Evolutionary conservation across 768 basidiomycete species (phyloP).

Genomic region (Leccinum subgranulosum): DNA sequence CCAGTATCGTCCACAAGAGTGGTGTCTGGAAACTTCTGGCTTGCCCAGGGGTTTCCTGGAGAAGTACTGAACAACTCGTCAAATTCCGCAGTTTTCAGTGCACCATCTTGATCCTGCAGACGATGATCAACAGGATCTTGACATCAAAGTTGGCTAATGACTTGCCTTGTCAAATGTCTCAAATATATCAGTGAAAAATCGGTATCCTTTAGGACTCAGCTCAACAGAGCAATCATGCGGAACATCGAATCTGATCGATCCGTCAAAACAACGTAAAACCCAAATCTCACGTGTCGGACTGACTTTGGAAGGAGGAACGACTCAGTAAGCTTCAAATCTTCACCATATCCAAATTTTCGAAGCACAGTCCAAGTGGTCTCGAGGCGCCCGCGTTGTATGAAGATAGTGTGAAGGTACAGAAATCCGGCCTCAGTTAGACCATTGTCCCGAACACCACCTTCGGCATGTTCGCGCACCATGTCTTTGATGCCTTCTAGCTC

Average conservation of each 20-base stretch:
- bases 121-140: not conserved
- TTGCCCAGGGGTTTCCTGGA: slow-evolving; percentile 95
- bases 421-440: slow-evolving; percentile 93
- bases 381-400: slow-evolving; percentile 91
- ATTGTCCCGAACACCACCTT: slow-evolving; percentile 67
- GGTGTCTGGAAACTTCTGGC: slow-evolving; percentile 88
- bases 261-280: slow-evolving; percentile 9
- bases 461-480: slow-evolving; percentile 79
- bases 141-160: not conserved
- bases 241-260: slow-evolving; percentile 75
- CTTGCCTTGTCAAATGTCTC: slow-evolving; percentile 89
- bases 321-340: slow-evolving; percentile 87
- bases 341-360: slow-evolving; percentile 93
- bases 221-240: slow-evolving; percentile 94
- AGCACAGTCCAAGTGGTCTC: slow-evolving; percentile 99
- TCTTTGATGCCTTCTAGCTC: slow-evolving; percentile 97
- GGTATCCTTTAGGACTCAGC: slow-evolving; percentile 88
- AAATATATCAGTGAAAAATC: slow-evolving; percentile 96
- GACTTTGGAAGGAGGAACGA: slow-evolving; percentile 87
- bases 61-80: slow-evolving; percentile 90
- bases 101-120: slow-evolving; percentile 88
- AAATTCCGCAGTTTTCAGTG: slow-evolving; percentile 78
- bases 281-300: slow-evolving; percentile 26
- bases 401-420: slow-evolving; percentile 91
- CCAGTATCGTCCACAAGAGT: slow-evolving; percentile 85